These are phyloP conservation scores for Cryptococcus wingfieldii DNA, from an alignment of 1,284 basidiomycete species.

Conservation along the genomic window DNA sequence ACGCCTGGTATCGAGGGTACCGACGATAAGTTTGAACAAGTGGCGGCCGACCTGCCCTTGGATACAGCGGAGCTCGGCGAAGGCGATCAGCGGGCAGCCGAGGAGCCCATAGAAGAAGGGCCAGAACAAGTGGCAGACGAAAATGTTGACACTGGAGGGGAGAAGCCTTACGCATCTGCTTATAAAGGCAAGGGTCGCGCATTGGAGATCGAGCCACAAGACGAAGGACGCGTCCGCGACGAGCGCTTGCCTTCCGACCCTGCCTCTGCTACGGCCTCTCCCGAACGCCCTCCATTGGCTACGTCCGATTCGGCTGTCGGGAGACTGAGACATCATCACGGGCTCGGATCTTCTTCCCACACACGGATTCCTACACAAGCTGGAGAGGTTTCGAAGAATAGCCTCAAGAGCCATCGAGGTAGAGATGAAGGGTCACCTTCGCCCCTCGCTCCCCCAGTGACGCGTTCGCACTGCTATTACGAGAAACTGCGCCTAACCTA, in stretches of 20 bases:
- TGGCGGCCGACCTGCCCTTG: not conserved
- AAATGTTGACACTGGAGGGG: not conserved
- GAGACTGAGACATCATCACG: conserved; percentile 21
- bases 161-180: not conserved
- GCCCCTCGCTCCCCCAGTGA: conserved; percentile 18
- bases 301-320: conserved; percentile 9
- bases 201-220: not conserved
- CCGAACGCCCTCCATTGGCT: conserved; percentile 3
- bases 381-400: not conserved
- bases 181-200: not conserved
- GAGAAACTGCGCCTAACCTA: conserved; percentile 27
- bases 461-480: conserved; percentile 36
- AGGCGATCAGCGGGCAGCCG: not conserved
- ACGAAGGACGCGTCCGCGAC: not conserved
- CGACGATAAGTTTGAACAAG: not conserved
- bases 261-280: not conserved
- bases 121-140: not conserved
- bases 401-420: not conserved
- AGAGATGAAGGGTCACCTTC: conserved; percentile 6
- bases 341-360: not conserved
- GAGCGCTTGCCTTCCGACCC: not conserved
- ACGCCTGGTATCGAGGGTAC: not conserved
- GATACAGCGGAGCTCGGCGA: too few species aligned
- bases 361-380: not conserved
- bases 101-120: not conserved